phyloP scores from a whole-genome alignment of 176 grass and related monocot species.

The Pontederia paniculata region DNA sequence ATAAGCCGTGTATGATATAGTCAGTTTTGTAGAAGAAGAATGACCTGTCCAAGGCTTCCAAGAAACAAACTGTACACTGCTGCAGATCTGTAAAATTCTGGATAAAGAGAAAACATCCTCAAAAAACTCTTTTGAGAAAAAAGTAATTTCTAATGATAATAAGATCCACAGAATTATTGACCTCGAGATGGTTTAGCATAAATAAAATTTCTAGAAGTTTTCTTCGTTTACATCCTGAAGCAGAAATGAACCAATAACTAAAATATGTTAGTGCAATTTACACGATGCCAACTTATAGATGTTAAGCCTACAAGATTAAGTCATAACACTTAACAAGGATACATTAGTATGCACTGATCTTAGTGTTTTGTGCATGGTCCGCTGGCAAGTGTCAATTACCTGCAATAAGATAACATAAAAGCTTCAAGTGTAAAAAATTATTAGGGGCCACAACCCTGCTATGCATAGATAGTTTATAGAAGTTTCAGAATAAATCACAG shows the following conservation, averaged over 20 bases:
- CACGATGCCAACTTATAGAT: too few species aligned
- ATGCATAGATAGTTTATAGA: too few species aligned
- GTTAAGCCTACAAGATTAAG: background rate
- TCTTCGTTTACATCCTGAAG: too few species aligned
- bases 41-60: conserved; percentile 95
- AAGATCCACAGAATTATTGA: too few species aligned
- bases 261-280: too few species aligned
- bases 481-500: too few species aligned
- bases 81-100: conserved; percentile 60
- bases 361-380: conserved; percentile 77
- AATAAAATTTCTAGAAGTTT: too few species aligned
- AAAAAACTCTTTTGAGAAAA: too few species aligned
- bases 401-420: conserved; percentile 34
- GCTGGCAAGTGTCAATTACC: conserved; percentile 62
- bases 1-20: background rate
- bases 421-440: too few species aligned
- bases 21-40: background rate
- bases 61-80: conserved; percentile 69
- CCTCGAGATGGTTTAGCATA: too few species aligned
- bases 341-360: conserved; percentile 86
- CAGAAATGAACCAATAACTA: background rate
- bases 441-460: too few species aligned
- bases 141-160: too few species aligned
- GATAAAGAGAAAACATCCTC: background rate
- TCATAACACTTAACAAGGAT: conserved; percentile 26